Base-by-base conservation (phyloP, 2,329 filamentous ascomycete genomes). In the Penicillium sp. region DNA sequence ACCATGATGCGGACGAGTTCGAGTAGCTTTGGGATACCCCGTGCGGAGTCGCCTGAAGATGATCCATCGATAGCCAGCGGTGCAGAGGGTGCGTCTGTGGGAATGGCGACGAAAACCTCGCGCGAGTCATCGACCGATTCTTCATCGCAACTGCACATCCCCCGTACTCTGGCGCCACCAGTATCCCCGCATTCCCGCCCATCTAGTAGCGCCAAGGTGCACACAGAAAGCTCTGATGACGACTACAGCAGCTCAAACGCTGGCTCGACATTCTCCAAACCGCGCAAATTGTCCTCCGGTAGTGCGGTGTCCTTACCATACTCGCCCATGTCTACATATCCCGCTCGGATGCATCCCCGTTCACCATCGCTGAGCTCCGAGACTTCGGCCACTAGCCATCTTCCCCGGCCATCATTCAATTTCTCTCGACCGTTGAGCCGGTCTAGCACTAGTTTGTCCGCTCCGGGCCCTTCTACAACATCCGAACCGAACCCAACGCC, bases 311-410 rank as follows among this genome's bases (percentile, higher is more conserved):
- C 86, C 2, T 75, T 82, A 62, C 81, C 85, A 7, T 81, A 85
- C 52, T 88, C 87, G 22, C 87, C 87, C 49, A 81, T 86, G 62
- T 89, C 90, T 12, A 65, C 58, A 25, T 88, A 89, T 1, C 83
- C 82, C 54, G 76, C 84, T 59, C 82, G 84, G 15, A 82, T 86
- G 31, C 85, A 88, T 68, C 85, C 87, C 59, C 85, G 92, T 69
- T 96, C 93, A 0, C 92, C 92, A 1, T 98, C 95, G 0, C 84
- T 91, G 39, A 88, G 88, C 62, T 98, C 94, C 1, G 91, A 96
- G 62, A 85, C 86, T 53, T 96, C 92, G 1, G 83, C 84, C 47
- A 83, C 78, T 50, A 82, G 84, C 37, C 77, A 81, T 34, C 76
- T 92, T 38, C 86, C 88, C 12, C 85, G 89, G 15, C 90, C 92